phyloP scores from a whole-genome alignment of 306 rosid species.

The Cicer arietinum region DNA sequence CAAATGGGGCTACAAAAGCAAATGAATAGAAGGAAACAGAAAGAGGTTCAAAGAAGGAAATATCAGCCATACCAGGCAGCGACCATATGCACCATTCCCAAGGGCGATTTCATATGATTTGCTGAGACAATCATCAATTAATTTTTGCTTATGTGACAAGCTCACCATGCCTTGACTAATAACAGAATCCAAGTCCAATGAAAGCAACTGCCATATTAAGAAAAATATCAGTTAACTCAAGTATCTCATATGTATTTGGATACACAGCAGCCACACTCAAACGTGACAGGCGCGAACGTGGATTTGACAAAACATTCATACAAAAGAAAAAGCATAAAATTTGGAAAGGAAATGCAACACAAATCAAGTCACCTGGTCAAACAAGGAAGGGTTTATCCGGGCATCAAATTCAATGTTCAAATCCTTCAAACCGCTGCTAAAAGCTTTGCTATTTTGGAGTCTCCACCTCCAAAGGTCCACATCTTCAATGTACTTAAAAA shows the following conservation, averaged over 20 bases:
- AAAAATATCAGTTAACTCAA: constrained; percentile 20
- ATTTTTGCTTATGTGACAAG: constrained; percentile 66
- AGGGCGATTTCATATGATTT: constrained; percentile 69
- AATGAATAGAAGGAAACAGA: constrained; percentile 12
- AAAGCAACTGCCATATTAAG: constrained; percentile 65
- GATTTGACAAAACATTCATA: background rate
- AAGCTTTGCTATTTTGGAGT: constrained; percentile 81
- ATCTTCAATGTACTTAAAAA: constrained; percentile 81
- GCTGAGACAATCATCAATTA: constrained; percentile 64
- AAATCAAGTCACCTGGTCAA: constrained; percentile 59
- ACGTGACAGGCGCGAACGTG: background rate
- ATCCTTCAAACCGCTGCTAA: constrained; percentile 77
- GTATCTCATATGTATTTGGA: background rate
- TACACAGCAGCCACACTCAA: background rate
- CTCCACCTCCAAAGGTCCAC: constrained; percentile 95
- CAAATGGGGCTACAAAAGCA: constrained; percentile 20
- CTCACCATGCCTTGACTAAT: constrained; percentile 68
- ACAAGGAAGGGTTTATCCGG: constrained; percentile 62
- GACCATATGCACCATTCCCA: constrained; percentile 71
- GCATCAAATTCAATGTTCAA: constrained; percentile 65
- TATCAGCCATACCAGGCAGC: constrained; percentile 67
- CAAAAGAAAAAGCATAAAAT: background rate
- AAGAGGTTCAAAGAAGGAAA: constrained; percentile 1
- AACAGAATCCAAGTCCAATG: constrained; percentile 66
- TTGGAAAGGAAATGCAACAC: background rate